These are phyloP conservation scores for Plasmodium coatneyi DNA, from an alignment of 169 alveolate genomes.

Conservation along the genomic window DNA sequence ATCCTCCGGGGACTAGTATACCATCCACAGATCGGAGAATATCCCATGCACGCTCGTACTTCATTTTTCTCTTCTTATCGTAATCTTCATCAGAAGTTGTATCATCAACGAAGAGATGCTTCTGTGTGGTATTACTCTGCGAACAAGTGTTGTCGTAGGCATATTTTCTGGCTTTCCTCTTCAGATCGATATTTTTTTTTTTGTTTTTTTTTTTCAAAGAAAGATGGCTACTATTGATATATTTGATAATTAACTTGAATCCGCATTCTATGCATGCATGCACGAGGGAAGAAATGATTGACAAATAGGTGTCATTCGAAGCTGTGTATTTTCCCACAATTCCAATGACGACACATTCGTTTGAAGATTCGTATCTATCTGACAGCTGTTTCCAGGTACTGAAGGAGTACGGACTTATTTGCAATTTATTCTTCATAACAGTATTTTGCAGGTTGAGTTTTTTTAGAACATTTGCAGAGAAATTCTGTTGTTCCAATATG, in stretches of 20 bases:
- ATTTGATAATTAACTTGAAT: slow-evolving; percentile 80
- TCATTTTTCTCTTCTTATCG: slow-evolving; percentile 55
- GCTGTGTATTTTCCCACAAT: slow-evolving; percentile 95
- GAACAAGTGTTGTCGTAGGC: slow-evolving; percentile 10
- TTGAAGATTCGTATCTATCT: slow-evolving; percentile 63
- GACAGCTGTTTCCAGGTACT: slow-evolving; percentile 80
- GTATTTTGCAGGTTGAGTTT: slow-evolving; percentile 59
- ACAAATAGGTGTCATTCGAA: slow-evolving; percentile 93
- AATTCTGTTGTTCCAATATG: slow-evolving; percentile 85
- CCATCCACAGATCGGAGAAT: slow-evolving; percentile 88
- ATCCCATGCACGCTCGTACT: slow-evolving; percentile 83
- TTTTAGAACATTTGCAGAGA: slow-evolving; percentile 76
- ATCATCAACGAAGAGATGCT: slow-evolving; percentile 41
- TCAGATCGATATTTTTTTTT: slow-evolving; percentile 47
- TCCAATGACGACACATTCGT: slow-evolving; percentile 86
- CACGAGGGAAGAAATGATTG: slow-evolving; percentile 93
- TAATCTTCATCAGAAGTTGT: slow-evolving; percentile 76
- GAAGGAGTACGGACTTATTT: slow-evolving; percentile 72
- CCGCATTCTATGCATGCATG: slow-evolving; percentile 93
- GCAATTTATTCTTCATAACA: slow-evolving; percentile 40
- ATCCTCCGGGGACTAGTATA: slow-evolving; percentile 96
- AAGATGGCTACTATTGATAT: slow-evolving; percentile 86
- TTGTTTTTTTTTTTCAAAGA: slow-evolving; percentile 75
- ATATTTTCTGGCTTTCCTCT: slow-evolving; percentile 19
- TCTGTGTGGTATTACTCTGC: slow-evolving; percentile 5